A percentile compares a stretch with the other conserved stretches of the same genome.
Evolutionary conservation across 345 rosid genomes (phyloP).

Genomic region (Microcos paniculata): DNA sequence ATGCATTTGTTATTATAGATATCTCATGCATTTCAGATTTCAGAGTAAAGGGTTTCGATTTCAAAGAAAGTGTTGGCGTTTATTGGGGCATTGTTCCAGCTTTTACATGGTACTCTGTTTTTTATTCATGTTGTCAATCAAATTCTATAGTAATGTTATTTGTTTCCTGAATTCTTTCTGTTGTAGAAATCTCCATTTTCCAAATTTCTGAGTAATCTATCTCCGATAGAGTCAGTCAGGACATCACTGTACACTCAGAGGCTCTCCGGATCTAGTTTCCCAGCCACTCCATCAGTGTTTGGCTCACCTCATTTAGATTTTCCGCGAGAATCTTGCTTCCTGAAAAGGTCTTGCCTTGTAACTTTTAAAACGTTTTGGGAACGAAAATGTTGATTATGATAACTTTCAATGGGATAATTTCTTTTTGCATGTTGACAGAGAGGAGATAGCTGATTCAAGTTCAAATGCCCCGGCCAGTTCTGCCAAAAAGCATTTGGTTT

Average conservation of each 20-base stretch:
- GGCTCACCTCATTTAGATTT: conserved; percentile 30
- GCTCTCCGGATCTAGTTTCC: conserved; percentile 21
- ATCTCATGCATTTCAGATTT: too few relatives aligned
- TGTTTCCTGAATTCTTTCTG: background rate
- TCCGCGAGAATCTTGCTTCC: conserved; percentile 11
- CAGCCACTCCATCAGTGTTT: conserved; percentile 28
- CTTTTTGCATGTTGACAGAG: conserved; percentile 22
- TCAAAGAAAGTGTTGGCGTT: background rate
- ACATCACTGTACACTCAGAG: conserved; percentile 14
- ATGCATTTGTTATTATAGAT: background rate
- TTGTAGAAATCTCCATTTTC: conserved; percentile 35
- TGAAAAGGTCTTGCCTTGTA: conserved; percentile 25
- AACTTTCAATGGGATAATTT: background rate
- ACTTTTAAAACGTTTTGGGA: background rate
- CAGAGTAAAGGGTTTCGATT: background rate
- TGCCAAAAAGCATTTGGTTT: background rate
- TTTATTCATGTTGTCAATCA: background rate
- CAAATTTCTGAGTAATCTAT: conserved; percentile 22
- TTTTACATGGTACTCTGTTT: background rate
- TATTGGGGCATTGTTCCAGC: too few relatives aligned
- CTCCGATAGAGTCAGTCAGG: conserved; percentile 32
- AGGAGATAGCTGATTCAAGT: conserved; percentile 11
- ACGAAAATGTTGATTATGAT: background rate
- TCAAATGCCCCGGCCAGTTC: conserved; percentile 2
- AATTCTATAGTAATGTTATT: background rate